Evolutionary conservation across 2,329 filamentous ascomycete species (phyloP).

Genomic region (Botryotinia calthae): DNA sequence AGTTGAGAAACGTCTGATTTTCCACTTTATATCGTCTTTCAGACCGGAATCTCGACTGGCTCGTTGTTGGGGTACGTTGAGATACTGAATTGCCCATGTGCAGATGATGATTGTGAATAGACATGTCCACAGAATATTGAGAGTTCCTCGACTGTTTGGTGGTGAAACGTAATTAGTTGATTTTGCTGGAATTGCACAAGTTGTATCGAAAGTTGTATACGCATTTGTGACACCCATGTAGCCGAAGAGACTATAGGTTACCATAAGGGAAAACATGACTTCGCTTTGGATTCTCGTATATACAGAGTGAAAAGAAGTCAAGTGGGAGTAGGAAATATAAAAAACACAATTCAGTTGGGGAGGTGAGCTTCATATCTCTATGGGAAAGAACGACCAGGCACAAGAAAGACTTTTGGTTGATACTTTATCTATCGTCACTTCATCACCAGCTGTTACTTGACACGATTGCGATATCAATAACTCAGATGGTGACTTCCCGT

Average conservation of each 20-base stretch:
- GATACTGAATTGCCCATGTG: constrained; percentile 27
- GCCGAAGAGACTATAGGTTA: not conserved
- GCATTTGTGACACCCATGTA: not conserved
- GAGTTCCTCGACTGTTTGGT: constrained; percentile 26
- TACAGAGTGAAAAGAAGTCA: not conserved
- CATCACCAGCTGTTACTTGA: not conserved
- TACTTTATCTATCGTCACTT: not conserved
- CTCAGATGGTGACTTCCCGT: not conserved
- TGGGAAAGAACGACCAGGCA: not conserved
- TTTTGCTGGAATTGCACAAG: constrained; percentile 13
- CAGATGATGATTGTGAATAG: constrained; percentile 28
- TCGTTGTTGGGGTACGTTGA: constrained; percentile 28
- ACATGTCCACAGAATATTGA: constrained; percentile 31
- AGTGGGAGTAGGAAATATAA: not conserved
- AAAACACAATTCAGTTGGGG: not conserved
- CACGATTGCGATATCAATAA: not conserved
- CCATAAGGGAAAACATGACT: not conserved
- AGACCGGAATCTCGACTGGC: not conserved
- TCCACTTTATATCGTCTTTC: constrained; percentile 14
- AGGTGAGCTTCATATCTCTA: too few relatives aligned
- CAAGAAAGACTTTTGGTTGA: not conserved
- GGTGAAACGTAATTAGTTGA: constrained; percentile 18
- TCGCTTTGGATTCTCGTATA: not conserved
- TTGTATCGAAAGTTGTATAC: constrained; percentile 6
- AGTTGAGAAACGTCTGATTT: not conserved